Base-by-base conservation (phyloP, 1,284 basidiomycete genomes). In the Malassezia vespertilionis region DNA sequence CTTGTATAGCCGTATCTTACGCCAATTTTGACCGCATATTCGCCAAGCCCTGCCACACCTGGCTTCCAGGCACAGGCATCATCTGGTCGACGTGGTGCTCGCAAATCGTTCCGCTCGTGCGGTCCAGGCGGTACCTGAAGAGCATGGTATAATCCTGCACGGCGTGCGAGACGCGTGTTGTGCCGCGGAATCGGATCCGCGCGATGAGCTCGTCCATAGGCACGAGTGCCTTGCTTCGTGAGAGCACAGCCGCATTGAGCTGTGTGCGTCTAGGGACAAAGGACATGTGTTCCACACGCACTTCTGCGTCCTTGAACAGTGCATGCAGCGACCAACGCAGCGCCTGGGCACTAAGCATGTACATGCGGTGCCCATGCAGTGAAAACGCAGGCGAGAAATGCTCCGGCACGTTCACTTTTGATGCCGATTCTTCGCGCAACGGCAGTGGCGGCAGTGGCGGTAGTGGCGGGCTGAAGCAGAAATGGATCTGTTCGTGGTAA, bases 111-210 rank as follows among this genome's bases (percentile, higher is more conserved):
- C 65, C 67, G 10, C 65, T 61, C 1, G 22, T 28, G 1, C 56
- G 53, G 36, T 68, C 65, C 34, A 68, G 61, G 1, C 54, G 54
- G 46, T 69, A 69, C 40, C 56, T 46, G 45, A 65, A 69, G 23
- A 69, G 44, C 42, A 66, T 54, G 9, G 61, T 63, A 34, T 66
- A 69, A 17, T 58, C 56, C 35, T 68, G 65, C 17, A 53, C 47
- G 28, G 55, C 39, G 0, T 57, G 54, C 4, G 57, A 52, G 2
- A 69, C 48, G 1, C 66, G 52, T n/a, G 52, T 52, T 21, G 54
- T 47, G 3, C 64, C 66, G 14, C 50, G 54, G 36, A 69, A 68
- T 2, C 55, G 57, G 17, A 67, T 44, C 2, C 66, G 52, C 14
- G 54, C 34, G 5, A 60, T 30, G 4, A 66, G 55, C 51, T 56